Percentiles rank a stretch among this genome's conserved stretches.
These are phyloP conservation scores for Filobasidium wieringae DNA, from an alignment of 768 basidiomycete species.

Conservation along the genomic window DNA sequence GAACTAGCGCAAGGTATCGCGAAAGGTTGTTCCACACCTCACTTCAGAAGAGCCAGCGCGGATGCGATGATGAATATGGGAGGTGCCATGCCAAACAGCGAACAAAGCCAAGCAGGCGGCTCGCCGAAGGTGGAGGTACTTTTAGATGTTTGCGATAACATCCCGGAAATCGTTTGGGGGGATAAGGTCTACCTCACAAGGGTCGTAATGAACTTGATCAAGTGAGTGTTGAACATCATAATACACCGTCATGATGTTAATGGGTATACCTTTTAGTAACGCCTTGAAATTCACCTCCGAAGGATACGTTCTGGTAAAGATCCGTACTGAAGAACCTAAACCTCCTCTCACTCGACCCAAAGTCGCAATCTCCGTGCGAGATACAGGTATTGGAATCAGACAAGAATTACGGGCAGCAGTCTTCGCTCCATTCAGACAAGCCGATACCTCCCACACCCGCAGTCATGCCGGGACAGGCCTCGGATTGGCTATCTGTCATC, in stretches of 20 bases:
- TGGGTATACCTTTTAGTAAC: slow-evolving; percentile 1
- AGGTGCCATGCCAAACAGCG: background rate
- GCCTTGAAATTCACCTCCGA: slow-evolving; percentile 9
- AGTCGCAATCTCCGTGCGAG: slow-evolving; percentile 1
- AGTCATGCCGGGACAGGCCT: slow-evolving; percentile 8
- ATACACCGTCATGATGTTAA: too few relatives aligned
- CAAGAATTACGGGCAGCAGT: background rate
- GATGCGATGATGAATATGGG: background rate
- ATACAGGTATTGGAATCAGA: slow-evolving; percentile 8
- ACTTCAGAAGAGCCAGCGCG: background rate
- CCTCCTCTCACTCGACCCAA: background rate
- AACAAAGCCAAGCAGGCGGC: background rate
- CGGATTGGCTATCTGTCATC: slow-evolving; percentile 8
- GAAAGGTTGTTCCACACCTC: slow-evolving; percentile 2
- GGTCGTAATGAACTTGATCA: slow-evolving; percentile 10
- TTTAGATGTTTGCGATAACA: background rate
- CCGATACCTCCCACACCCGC: slow-evolving; percentile 3
- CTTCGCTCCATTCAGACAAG: slow-evolving; percentile 7
- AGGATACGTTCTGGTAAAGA: slow-evolving; percentile 7
- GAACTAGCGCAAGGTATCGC: slow-evolving; percentile 2
- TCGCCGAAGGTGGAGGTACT: slow-evolving; percentile 4
- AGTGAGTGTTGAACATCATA: background rate
- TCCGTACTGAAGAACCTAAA: background rate
- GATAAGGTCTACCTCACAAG: slow-evolving; percentile 10
- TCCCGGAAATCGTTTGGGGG: background rate